A percentile compares a stretch with the other conserved stretches of the same genome.
These are phyloP conservation scores for Cymbopogon citratus DNA, from an alignment of 176 grass and related monocot species.

Conservation along the genomic window DNA sequence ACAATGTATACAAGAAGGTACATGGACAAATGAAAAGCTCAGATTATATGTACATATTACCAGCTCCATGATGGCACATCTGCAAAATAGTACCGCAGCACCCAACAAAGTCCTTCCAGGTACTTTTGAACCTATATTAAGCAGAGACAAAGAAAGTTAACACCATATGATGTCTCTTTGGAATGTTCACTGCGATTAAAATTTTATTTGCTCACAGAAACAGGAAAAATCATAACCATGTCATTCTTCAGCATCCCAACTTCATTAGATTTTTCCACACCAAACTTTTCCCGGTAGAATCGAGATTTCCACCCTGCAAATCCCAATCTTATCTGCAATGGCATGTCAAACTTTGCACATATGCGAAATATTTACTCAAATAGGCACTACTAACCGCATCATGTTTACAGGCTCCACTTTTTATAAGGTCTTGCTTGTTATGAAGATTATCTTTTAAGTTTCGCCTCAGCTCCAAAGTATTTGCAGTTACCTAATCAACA, in stretches of 20 bases:
- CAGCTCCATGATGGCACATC: conserved; percentile 58
- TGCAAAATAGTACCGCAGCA: conserved; percentile 52
- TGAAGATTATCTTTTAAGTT: conserved; percentile 35
- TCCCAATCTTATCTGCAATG: conserved; percentile 39
- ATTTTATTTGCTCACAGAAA: neutral
- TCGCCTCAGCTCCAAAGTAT: conserved; percentile 31
- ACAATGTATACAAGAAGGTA: neutral
- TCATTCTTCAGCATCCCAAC: conserved; percentile 25
- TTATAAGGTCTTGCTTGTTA: conserved; percentile 40
- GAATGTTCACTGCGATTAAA: neutral
- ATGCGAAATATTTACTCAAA: neutral
- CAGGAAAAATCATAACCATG: conserved; percentile 32
- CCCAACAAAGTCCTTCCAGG: conserved; percentile 28
- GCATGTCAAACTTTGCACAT: neutral
- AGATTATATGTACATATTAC: conserved; percentile 18
- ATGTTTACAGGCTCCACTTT: conserved; percentile 20
- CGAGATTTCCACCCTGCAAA: conserved; percentile 45
- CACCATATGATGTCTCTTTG: neutral
- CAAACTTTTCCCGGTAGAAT: conserved; percentile 55
- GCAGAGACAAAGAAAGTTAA: neutral
- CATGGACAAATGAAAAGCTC: neutral
- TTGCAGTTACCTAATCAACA: conserved; percentile 27
- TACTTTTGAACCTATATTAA: conserved; percentile 49
- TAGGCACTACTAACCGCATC: conserved; percentile 24
- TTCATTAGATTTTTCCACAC: conserved; percentile 25